Base-by-base conservation (phyloP, 73 alveolate species). In the Paramecium pentaurelia region DNA sequence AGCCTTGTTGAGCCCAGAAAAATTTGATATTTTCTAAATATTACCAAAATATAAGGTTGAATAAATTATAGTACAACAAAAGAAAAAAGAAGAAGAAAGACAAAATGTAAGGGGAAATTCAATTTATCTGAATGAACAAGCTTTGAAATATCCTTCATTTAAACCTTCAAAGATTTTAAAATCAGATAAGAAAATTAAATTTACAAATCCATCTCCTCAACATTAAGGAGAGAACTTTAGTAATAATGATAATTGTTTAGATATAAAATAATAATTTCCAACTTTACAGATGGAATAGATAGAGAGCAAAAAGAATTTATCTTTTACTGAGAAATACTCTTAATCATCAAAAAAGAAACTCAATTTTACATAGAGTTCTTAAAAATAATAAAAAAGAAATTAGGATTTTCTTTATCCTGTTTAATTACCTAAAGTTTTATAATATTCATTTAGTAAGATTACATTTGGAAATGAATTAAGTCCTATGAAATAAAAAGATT, bases 161-260 rank as follows among this genome's bases (percentile, higher is more conserved):
- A 75, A 42, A 75, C 88, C 88, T 38, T 75, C 88, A 3, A 75
- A 75, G 27, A n/a, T 64, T 7, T 64, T 64, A 64, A 64, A 34
- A 64, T 25, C 84, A 11, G 42, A 32, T 4, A 64, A 64, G 49
- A 64, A 64, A 28, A 64, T 64, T 28, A 8, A 12, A 3, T 28
- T 64, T 0, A 28, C 47, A 25, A 64, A 64, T 28, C 42, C 51
- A 0, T 25, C 84, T 64, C 84, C 84, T 32, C 8, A 64, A 28
- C 70, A 3, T 18, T 18, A 4, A 7, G 70, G 70, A 18, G 70
- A 54, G 9, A 54, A 54, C 2, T 18, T 25, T 16, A 16, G 0
- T 16, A n/a, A 54, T 54, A 18, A n/a, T 54, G 34, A 54, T 7
- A n/a, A 14, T 54, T 54, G 32, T 16, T 54, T 54, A 18, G 70